phyloP scores from a whole-genome alignment of 208 protist species.

The Naegleria fowleri region DNA sequence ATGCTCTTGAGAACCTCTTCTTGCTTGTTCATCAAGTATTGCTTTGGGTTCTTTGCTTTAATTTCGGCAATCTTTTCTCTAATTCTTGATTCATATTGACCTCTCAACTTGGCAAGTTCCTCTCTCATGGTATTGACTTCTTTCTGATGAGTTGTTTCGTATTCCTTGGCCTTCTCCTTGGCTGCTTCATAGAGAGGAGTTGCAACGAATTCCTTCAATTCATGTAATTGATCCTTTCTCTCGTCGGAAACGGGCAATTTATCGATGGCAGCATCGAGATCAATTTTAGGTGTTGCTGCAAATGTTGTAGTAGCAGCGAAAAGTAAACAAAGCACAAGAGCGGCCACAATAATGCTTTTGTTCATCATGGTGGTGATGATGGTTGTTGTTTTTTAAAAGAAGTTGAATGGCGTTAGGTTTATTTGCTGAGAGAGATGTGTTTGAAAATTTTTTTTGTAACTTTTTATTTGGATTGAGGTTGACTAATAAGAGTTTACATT shows the following conservation, averaged over 20 bases:
- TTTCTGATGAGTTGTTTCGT: background rate
- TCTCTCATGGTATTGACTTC: background rate
- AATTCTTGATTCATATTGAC: background rate
- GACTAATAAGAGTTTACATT: no score
- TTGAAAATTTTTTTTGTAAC: background rate
- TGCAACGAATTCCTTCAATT: background rate
- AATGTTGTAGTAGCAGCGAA: background rate
- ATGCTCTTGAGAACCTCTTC: background rate
- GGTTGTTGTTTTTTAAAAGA: background rate
- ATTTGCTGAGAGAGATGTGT: background rate
- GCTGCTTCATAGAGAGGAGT: background rate
- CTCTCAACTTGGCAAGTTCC: background rate
- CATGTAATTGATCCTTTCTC: background rate
- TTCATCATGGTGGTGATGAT: no score
- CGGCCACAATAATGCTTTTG: background rate
- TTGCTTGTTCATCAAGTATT: background rate
- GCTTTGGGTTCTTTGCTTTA: background rate
- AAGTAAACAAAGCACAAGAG: background rate
- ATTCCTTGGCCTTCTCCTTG: background rate
- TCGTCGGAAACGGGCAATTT: background rate
- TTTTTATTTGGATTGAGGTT: background rate
- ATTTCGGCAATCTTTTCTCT: background rate
- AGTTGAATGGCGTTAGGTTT: background rate
- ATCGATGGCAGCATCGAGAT: background rate
- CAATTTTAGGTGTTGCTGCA: background rate